Evolutionary conservation across 1,139 yeast species (phyloP), one percentile per base, ranked within the genome.

Genomic region (Geotrichum candidum): DNA sequence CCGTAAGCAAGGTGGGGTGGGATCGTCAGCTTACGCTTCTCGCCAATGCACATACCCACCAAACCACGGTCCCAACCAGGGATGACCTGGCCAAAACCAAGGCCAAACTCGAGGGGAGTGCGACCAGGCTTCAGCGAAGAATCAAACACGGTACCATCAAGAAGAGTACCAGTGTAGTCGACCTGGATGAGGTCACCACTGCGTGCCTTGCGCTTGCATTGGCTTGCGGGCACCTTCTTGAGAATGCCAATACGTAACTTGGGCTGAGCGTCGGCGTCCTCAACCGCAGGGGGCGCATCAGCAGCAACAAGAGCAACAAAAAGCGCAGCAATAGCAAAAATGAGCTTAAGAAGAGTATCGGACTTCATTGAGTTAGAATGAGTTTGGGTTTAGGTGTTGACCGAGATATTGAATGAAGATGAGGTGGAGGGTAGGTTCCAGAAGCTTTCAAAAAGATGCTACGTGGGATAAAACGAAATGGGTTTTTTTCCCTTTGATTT

Each of bases 1-100:
- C 97, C 97, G 68, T 90, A 90, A 9, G 85, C 97, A 70, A 89
- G 76, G 56, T 81, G 80, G 13, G 94, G 81, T 57, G 96, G 96
- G 72, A 91, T 89, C 52, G 84, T 82, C 69, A 90, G 80, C 68
- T 82, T 84, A 71, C 96, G 84, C 77, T 85, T 82, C 74, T 90
- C 97, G 58, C 96, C 96, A 73, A 88, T 80, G 75, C 97, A 90
- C 94, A 89, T 88, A 60, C 86, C 84, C 33, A 78, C 67, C 52
- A 90, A 78, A 53, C 96, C 96, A 74, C 87, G 84, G 66, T 90
- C 96, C 96, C 96, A 90, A 65, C 96, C 96, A 67, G 80, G 74
- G 70, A 90, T 90, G 56, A 90, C 96, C 70, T 83, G 86, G 23
- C 94, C 92, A 46, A 77, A 76, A 56, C 97, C 97, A 62, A 90